Percentiles rank a stretch among this genome's conserved stretches.
Evolutionary conservation across 805 yeast species (phyloP).

Genomic region (Osmozyma mogii): DNA sequence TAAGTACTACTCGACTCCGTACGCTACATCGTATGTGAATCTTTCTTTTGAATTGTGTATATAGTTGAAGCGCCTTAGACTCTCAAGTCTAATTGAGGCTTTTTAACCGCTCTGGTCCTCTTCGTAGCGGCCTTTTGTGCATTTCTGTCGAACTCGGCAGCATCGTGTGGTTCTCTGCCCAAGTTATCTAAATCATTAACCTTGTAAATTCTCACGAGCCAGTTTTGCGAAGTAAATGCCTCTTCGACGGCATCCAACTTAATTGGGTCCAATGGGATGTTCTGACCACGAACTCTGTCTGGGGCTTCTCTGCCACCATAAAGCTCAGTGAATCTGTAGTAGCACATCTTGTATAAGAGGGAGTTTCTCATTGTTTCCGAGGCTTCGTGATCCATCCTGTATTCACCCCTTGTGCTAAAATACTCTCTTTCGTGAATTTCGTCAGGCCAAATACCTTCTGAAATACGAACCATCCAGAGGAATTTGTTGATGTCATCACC

Average conservation of each 20-base stretch:
- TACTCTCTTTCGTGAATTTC: slow-evolving; percentile 80
- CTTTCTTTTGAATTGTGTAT: background rate
- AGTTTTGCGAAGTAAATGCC: slow-evolving; percentile 91
- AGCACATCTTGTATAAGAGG: slow-evolving; percentile 90
- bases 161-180: slow-evolving; percentile 69
- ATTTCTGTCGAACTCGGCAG: slow-evolving; percentile 44
- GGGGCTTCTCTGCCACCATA: slow-evolving; percentile 52
- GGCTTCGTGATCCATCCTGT: slow-evolving; percentile 76
- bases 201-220: slow-evolving; percentile 92
- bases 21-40: too few relatives aligned
- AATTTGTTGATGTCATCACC: slow-evolving; percentile 97
- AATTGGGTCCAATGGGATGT: slow-evolving; percentile 43
- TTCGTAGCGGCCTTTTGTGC: slow-evolving; percentile 25
- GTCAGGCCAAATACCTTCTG: slow-evolving; percentile 99
- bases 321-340: slow-evolving; percentile 73
- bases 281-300: slow-evolving; percentile 88
- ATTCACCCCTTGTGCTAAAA: slow-evolving; percentile 83
- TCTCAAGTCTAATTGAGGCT: slow-evolving; percentile 48
- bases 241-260: slow-evolving; percentile 78
- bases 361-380: slow-evolving; percentile 81
- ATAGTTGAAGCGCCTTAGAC: slow-evolving; percentile 15
- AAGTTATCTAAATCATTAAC: slow-evolving; percentile 81
- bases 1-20: too few relatives aligned
- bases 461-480: slow-evolving; percentile 96
- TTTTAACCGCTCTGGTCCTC: slow-evolving; percentile 38